Conservation (phyloP, 2,329 filamentous ascomycete species). For the Aspergillus latus region DNA sequence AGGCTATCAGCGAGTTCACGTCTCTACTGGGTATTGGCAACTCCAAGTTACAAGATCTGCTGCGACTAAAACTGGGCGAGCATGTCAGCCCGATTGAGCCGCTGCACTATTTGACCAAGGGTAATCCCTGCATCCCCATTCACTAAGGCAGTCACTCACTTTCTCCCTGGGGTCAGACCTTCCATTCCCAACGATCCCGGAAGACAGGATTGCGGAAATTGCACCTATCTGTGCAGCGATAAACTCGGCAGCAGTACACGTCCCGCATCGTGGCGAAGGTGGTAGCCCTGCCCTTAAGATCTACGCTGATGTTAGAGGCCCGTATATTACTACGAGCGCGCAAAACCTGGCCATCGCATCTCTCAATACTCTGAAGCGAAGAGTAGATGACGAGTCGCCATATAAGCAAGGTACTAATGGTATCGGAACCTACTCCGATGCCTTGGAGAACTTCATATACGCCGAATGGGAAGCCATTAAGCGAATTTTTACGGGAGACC, state of each 20-base stretch:
- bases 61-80: conserved; percentile 74
- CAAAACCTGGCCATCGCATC: conserved; percentile 86
- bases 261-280: conserved; percentile 50
- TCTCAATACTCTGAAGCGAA: conserved; percentile 76
- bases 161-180: conserved; percentile 44
- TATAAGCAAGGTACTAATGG: conserved; percentile 89
- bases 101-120: conserved; percentile 88
- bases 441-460: conserved; percentile 80
- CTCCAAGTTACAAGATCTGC: conserved; percentile 78
- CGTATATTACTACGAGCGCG: conserved; percentile 79
- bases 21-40: conserved; percentile 76
- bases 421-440: conserved; percentile 83
- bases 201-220: conserved; percentile 73
- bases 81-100: conserved; percentile 82
- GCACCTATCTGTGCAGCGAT: conserved; percentile 78
- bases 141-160: conserved; percentile 33
- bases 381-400: conserved; percentile 66
- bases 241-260: conserved; percentile 58
- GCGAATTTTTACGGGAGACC: conserved; percentile 79
- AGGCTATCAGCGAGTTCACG: conserved; percentile 77
- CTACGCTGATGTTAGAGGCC: conserved; percentile 81
- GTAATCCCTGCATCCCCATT: conserved; percentile 37
- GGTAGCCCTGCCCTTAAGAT: conserved; percentile 75
- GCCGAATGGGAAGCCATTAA: conserved; percentile 91
- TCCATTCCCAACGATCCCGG: conserved; percentile 76